Conservation (phyloP, 2,329 filamentous ascomycete species). For the Verticillium dahliae region DNA sequence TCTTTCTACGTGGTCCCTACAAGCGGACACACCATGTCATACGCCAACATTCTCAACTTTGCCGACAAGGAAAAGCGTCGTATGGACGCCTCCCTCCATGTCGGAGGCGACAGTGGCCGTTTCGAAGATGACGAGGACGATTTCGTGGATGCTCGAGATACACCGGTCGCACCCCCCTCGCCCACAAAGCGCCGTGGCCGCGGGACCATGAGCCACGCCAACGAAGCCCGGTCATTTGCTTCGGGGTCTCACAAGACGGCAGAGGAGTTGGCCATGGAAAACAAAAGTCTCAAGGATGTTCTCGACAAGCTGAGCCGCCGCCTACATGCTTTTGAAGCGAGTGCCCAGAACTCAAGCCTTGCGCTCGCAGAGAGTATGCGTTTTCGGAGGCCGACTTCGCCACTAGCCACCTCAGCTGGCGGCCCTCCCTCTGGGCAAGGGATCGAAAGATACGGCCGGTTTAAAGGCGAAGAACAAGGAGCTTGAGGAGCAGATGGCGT, state of each 20-base stretch:
- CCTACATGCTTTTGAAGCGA: slow-evolving; percentile 89
- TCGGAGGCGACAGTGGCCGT: slow-evolving; percentile 29
- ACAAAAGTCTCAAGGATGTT: slow-evolving; percentile 75
- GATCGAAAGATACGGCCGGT: slow-evolving; percentile 17
- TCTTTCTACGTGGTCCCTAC: slow-evolving; percentile 95
- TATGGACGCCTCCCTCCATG: slow-evolving; percentile 42
- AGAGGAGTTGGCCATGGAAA: slow-evolving; percentile 86
- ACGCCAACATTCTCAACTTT: slow-evolving; percentile 78
- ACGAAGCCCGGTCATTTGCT: slow-evolving; percentile 27
- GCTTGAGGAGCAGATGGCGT: slow-evolving; percentile 59
- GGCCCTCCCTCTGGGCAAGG: slow-evolving; percentile 18
- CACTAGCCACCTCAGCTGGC: slow-evolving; percentile 15
- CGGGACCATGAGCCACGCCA: slow-evolving; percentile 30
- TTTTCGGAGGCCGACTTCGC: slow-evolving; percentile 52
- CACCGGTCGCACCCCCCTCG: slow-evolving; percentile 37
- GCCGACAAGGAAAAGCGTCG: slow-evolving; percentile 61
- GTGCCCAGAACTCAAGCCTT: slow-evolving; percentile 79
- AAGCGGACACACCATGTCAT: slow-evolving; percentile 85
- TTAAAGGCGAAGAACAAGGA: slow-evolving; percentile 50
- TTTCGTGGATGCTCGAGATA: slow-evolving; percentile 83
- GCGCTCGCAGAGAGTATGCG: slow-evolving; percentile 78
- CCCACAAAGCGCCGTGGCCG: slow-evolving; percentile 20
- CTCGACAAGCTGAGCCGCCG: slow-evolving; percentile 81
- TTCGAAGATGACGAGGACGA: slow-evolving; percentile 68
- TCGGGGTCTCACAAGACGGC: slow-evolving; percentile 51